Percentiles rank a stretch among this genome's conserved stretches.
These are phyloP conservation scores for Coprinellus micaceus DNA, from an alignment of 768 basidiomycete species.

Conservation along the genomic window DNA sequence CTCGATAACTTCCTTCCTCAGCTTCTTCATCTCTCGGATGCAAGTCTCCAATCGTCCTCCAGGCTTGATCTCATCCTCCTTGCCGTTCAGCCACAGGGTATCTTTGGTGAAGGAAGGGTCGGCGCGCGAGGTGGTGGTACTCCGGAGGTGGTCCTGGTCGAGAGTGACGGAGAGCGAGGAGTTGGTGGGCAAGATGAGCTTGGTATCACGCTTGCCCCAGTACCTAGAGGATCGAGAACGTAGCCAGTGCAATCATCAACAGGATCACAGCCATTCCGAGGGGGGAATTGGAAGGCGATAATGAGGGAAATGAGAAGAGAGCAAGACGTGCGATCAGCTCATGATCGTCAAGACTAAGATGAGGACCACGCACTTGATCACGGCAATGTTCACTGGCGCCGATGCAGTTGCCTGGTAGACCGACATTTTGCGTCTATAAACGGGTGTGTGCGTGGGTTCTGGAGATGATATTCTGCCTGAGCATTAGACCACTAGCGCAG, in stretches of 20 bases:
- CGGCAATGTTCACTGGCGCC: conserved; percentile 97
- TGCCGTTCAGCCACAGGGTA: conserved; percentile 91
- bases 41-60: conserved; percentile 80
- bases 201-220: conserved; percentile 98
- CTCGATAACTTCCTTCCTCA: conserved; percentile 72
- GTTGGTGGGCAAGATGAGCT: conserved; percentile 94
- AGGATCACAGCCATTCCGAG: neutral
- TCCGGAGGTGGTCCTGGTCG: conserved; percentile 91
- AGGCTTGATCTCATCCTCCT: conserved; percentile 82
- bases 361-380: conserved; percentile 70
- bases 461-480: neutral
- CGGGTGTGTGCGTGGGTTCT: neutral
- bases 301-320: neutral
- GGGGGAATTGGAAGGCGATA: neutral
- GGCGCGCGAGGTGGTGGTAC: conserved; percentile 88
- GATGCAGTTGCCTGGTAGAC: conserved; percentile 83
- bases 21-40: conserved; percentile 78
- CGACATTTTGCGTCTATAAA: conserved; percentile 22
- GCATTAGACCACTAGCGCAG: neutral
- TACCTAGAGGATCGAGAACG: conserved; percentile 50
- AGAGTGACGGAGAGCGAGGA: conserved; percentile 98
- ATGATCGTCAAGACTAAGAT: conserved; percentile 4
- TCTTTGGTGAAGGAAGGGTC: conserved; percentile 73
- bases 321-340: neutral
- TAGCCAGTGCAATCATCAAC: neutral